Evolutionary conservation across 148 eudicot genomes (phyloP).

Genomic region (Rhododendron kiyosumense): DNA sequence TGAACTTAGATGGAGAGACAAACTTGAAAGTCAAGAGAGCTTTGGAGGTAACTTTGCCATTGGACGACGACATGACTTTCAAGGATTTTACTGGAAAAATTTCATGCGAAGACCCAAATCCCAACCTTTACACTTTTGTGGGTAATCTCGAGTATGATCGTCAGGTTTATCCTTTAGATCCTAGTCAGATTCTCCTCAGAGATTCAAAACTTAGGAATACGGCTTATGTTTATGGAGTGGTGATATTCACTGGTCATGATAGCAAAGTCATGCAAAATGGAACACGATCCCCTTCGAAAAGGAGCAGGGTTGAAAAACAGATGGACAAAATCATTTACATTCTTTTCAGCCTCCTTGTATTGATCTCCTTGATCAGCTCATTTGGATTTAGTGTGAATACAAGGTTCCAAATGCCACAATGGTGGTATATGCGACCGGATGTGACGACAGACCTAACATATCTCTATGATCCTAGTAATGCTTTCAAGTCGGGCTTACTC

Average conservation of each 20-base stretch:
- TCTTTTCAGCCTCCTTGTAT: constrained; percentile 69
- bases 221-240: constrained; percentile 71
- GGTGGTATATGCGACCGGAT: too few relatives aligned
- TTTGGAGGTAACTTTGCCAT: constrained; percentile 60
- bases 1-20: constrained; percentile 98
- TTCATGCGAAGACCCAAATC: constrained; percentile 85
- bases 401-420: too few relatives aligned
- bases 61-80: constrained; percentile 60
- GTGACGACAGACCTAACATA: too few relatives aligned
- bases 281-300: constrained; percentile 82
- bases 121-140: constrained; percentile 81
- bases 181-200: constrained; percentile 78
- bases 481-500: too few relatives aligned
- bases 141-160: constrained; percentile 84
- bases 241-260: constrained; percentile 83
- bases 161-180: constrained; percentile 76
- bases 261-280: constrained; percentile 95
- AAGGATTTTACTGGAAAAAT: constrained; percentile 57
- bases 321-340: constrained; percentile 87
- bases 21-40: constrained; percentile 87
- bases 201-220: constrained; percentile 95
- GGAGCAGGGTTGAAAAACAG: constrained; percentile 76
- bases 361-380: constrained; percentile 82
- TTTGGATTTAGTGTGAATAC: neutral
- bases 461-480: too few relatives aligned